A percentile compares a stretch with the other conserved stretches of the same genome.
Conservation (phyloP, 2,329 filamentous ascomycete genomes). For the Aspergillus novofumigatus region DNA sequence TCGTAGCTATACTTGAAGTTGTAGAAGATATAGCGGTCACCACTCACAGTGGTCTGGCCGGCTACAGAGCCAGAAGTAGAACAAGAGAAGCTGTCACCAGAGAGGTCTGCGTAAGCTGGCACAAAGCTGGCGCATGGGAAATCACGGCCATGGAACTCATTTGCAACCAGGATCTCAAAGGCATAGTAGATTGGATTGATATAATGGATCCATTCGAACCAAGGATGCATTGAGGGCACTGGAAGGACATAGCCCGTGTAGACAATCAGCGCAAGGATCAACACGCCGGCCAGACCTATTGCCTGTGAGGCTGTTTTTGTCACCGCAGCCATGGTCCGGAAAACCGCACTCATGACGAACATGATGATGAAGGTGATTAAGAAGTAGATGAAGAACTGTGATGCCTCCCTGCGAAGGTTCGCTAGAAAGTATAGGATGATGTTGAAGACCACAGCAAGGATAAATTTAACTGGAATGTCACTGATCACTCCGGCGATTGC, state of each 20-base stretch:
- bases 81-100: slow-evolving; percentile 49
- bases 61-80: slow-evolving; percentile 53
- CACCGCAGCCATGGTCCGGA: slow-evolving; percentile 72
- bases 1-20: slow-evolving; percentile 54
- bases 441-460: slow-evolving; percentile 71
- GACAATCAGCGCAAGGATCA: slow-evolving; percentile 42
- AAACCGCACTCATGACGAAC: slow-evolving; percentile 77
- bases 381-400: slow-evolving; percentile 81
- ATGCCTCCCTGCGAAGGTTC: slow-evolving; percentile 67
- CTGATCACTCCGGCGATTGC: slow-evolving; percentile 15
- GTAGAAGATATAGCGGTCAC: slow-evolving; percentile 59
- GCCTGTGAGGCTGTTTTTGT: slow-evolving; percentile 62
- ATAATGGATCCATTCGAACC: slow-evolving; percentile 79
- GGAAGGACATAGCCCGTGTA: slow-evolving; percentile 46
- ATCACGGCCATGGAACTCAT: slow-evolving; percentile 67
- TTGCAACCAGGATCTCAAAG: slow-evolving; percentile 77
- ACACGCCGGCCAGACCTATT: slow-evolving; percentile 50
- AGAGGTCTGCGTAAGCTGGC: slow-evolving; percentile 41
- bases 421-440: slow-evolving; percentile 80
- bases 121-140: slow-evolving; percentile 51
- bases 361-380: slow-evolving; percentile 70
- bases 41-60: slow-evolving; percentile 52
- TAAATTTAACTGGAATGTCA: slow-evolving; percentile 67
- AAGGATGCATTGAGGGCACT: slow-evolving; percentile 62
- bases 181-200: slow-evolving; percentile 74